A percentile compares a stretch with the other conserved stretches of the same genome.
phyloP scores from a whole-genome alignment of 2,329 filamentous ascomycete genomes.

The Cytospora piceae region DNA sequence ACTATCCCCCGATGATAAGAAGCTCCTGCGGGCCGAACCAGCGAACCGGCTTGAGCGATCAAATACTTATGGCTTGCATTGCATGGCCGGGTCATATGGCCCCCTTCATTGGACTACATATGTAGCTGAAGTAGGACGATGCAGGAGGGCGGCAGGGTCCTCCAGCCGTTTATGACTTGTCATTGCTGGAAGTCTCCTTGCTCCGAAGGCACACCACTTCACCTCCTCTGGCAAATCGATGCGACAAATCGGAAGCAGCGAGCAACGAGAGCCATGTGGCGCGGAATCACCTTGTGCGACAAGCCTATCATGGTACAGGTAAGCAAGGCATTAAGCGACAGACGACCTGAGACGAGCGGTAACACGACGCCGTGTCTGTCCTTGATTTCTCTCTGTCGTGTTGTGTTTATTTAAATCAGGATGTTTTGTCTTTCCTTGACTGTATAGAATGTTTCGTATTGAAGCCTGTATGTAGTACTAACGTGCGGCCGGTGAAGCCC shows the following conservation, averaged over 20 bases:
- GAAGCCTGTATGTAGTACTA: not conserved
- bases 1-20: not conserved
- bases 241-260: not conserved
- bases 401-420: not conserved
- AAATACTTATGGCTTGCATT: not conserved
- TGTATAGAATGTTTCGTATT: not conserved
- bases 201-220: not conserved
- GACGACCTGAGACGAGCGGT: constrained; percentile 3
- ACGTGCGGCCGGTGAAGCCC: not conserved
- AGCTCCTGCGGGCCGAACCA: not conserved
- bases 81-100: not conserved
- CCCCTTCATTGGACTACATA: not conserved
- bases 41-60: not conserved
- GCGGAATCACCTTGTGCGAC: not conserved
- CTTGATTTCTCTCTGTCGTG: not conserved
- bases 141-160: not conserved
- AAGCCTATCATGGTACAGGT: not conserved
- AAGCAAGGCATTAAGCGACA: not conserved
- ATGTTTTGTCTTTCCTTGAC: not conserved
- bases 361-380: not conserved
- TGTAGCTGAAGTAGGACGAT: not conserved
- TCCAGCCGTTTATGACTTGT: not conserved
- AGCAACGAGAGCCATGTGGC: not conserved
- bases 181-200: not conserved
- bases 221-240: not conserved